phyloP scores from a whole-genome alignment of 176 grass and related monocot genomes.

The Oryza meyeriana region DNA sequence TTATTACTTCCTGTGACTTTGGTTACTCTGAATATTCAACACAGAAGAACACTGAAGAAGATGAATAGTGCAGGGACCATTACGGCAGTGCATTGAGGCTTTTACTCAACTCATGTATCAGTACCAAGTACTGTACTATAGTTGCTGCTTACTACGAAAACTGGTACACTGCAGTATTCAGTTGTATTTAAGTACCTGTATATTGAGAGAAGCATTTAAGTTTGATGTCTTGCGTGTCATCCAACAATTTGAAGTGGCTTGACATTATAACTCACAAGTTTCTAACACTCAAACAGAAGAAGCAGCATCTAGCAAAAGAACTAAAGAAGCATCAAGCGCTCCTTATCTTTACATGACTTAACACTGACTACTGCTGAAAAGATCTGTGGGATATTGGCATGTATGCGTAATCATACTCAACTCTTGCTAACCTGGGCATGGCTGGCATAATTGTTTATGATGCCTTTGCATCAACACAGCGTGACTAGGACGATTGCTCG shows the following conservation, averaged over 20 bases:
- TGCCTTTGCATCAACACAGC: slow-evolving; percentile 40
- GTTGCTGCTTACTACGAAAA: slow-evolving; percentile 29
- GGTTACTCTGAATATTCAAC: neutral
- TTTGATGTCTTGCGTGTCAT: slow-evolving; percentile 7
- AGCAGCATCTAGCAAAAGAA: neutral
- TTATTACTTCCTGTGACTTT: slow-evolving; percentile 15
- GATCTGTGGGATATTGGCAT: slow-evolving; percentile 7
- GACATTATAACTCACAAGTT: neutral
- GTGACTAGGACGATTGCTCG: slow-evolving; percentile 40
- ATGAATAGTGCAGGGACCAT: slow-evolving; percentile 14
- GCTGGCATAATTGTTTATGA: slow-evolving; percentile 55
- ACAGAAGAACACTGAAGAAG: neutral
- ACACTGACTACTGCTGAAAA: slow-evolving; percentile 41
- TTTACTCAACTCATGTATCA: neutral
- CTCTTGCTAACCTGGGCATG: slow-evolving; percentile 41
- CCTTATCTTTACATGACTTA: slow-evolving; percentile 37
- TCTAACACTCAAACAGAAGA: slow-evolving; percentile 2
- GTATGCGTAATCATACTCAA: slow-evolving; percentile 31
- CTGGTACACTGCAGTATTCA: slow-evolving; percentile 20
- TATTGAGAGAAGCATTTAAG: slow-evolving; percentile 18
- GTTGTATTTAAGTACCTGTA: slow-evolving; percentile 20
- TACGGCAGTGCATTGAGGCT: neutral
- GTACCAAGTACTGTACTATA: slow-evolving; percentile 18
- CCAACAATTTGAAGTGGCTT: neutral
- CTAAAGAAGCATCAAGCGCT: slow-evolving; percentile 14